phyloP scores from a whole-genome alignment of 2,329 filamentous ascomycete genomes.

The Cercospora sesami region DNA sequence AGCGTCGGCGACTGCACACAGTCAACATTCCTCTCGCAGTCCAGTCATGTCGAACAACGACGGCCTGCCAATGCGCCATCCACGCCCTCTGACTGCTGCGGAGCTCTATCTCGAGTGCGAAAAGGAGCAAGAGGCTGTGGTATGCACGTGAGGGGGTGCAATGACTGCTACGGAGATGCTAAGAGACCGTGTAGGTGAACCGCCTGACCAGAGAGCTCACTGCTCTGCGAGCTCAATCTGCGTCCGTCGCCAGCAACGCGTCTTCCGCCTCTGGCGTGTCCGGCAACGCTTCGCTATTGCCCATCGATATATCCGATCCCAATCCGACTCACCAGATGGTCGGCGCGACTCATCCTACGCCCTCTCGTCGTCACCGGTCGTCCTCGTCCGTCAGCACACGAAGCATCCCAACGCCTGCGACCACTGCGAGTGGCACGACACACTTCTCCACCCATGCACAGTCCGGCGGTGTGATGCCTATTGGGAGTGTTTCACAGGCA shows the following conservation, averaged over 20 bases:
- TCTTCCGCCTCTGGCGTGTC: constrained; percentile 55
- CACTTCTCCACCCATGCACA: constrained; percentile 28
- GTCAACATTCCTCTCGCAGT: constrained; percentile 23
- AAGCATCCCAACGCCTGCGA: constrained; percentile 33
- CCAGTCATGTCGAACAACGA: constrained; percentile 29
- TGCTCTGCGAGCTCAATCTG: constrained; percentile 69
- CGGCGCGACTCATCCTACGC: constrained; percentile 54
- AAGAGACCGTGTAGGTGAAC: constrained; percentile 66
- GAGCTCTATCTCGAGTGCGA: constrained; percentile 88
- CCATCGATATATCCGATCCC: constrained; percentile 49
- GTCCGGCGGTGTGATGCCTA: constrained; percentile 26
- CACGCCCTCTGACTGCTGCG: constrained; percentile 80
- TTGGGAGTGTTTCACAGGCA: constrained; percentile 38
- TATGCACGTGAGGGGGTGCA: constrained; percentile 47
- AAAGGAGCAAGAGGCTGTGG: constrained; percentile 92
- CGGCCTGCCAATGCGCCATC: constrained; percentile 70
- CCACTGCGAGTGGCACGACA: constrained; percentile 23
- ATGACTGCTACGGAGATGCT: constrained; percentile 4
- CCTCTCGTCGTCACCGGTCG: constrained; percentile 53
- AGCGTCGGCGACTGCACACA: constrained; percentile 26
- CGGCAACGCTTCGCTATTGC: constrained; percentile 46
- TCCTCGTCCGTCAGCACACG: constrained; percentile 35
- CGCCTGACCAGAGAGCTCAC: constrained; percentile 86
- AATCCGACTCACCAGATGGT: constrained; percentile 48
- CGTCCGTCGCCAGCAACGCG: constrained; percentile 61